Base-by-base conservation (phyloP, 441 rosid species). In the Jatropha podagrica region DNA sequence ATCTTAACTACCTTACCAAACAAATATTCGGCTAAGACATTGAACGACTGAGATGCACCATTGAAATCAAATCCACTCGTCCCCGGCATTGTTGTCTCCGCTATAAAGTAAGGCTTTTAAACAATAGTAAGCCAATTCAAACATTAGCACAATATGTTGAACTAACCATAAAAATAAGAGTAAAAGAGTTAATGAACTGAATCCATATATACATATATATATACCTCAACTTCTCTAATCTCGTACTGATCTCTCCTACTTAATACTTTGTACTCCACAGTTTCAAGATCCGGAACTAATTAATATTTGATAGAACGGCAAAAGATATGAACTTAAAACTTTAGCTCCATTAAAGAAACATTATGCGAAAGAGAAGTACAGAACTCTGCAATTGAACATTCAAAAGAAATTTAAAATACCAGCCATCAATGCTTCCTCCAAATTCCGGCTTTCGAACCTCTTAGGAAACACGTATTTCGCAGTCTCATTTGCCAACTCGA, bases 391-490 rank as follows among this genome's bases (percentile, higher is more conserved):
- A 15, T 67, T n/a, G 3, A 9, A 20, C 1, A 20, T 10, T 4
- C 4, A 15, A 6, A 11, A 18, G 27, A 51, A 37, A 48, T 32
- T 60, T 51, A 72, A 61, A 55, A 20, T 27, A 68, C 65, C 56
- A 61, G 93, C 82, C 98, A 94, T 94, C 49, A 92, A 78, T 8
- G 96, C 91, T 88, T 95, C 97, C 86, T 95, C 94, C 46, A 90
- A 75, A 74, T 82, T 92, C 46, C 86, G 83, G 85, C 87, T 79
- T 73, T 85, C 86, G 54, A 85, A 89, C 74, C 90, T 85, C 87
- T 88, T 89, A 1, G 98, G 97, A 64, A 92, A 86, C 78, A 89
- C 85, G 58, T 91, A 90, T 66, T 84, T 91, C 0, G 90, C 88
- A 27, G 91, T 88, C 79, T 90, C 98, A 62, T 73, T 78, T 1